phyloP scores from a whole-genome alignment of 352 stramenopile species.

The Pythium scleroteichum region DNA sequence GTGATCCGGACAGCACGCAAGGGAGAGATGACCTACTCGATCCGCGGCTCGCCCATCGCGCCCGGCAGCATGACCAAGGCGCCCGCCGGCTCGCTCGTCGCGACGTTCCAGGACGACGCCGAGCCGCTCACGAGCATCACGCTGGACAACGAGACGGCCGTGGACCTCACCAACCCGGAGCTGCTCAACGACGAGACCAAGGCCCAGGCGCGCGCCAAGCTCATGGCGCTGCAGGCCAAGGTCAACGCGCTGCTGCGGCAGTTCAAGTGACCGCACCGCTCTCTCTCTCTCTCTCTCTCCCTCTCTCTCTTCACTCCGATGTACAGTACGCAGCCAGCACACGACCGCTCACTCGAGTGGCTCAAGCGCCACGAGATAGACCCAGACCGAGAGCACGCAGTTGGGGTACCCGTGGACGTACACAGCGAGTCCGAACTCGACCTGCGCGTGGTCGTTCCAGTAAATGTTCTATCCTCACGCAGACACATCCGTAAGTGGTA shows the following conservation, averaged over 20 bases:
- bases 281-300: too few relatives aligned
- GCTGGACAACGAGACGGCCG: slow-evolving; percentile 57
- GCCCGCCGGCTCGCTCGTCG: slow-evolving; percentile 52
- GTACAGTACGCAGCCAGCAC: slow-evolving; percentile 14
- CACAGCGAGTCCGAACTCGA: slow-evolving; percentile 91
- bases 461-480: slow-evolving; percentile 76
- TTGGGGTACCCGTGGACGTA: slow-evolving; percentile 86
- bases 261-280: slow-evolving; percentile 38
- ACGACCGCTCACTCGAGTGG: slow-evolving; percentile 26
- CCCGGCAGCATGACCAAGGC: slow-evolving; percentile 57
- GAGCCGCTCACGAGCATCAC: slow-evolving; percentile 54
- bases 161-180: slow-evolving; percentile 69
- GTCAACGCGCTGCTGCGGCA: slow-evolving; percentile 61
- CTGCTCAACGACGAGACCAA: slow-evolving; percentile 57
- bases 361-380: slow-evolving; percentile 87
- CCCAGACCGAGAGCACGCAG: slow-evolving; percentile 90
- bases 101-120: slow-evolving; percentile 51
- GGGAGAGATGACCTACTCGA: slow-evolving; percentile 74
- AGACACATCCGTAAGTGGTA: slow-evolving; percentile 17
- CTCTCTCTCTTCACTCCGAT: not conserved
- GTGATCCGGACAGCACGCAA: slow-evolving; percentile 69
- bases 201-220: slow-evolving; percentile 56
- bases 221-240: slow-evolving; percentile 71
- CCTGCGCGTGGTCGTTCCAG: slow-evolving; percentile 73
- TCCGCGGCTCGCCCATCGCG: slow-evolving; percentile 65